Base-by-base conservation (phyloP, 306 rosid genomes). In the Notholithocarpus densiflorus region DNA sequence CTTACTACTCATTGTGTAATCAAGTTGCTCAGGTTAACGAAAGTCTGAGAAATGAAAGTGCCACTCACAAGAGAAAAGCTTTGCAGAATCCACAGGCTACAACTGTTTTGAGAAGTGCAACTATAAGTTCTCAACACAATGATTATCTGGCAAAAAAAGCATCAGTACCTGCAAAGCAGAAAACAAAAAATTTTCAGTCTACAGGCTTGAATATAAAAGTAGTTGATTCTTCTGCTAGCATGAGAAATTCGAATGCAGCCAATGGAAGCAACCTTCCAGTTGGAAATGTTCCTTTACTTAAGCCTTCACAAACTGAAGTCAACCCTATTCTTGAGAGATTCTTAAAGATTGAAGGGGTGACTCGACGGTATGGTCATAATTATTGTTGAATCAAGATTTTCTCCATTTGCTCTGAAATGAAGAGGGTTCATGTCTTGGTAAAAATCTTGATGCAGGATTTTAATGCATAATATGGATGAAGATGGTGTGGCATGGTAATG, bases 301-400 rank as follows among this genome's bases (percentile, higher is more conserved):
- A 75, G 69, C 52, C 78, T 43, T 59, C 74, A 72, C 75, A 48
- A 68, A 51, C 13, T 71, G 24, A 56, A 77, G 57, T 21, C 31
- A 45, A 51, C 27, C 3, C 48, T 64, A 23, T 77, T 71, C 5
- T 60, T 13, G 64, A 57, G 56, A 78, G 86, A 45, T 51, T 85
- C 0, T 40, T 51, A 54, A 85, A 72, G 64, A 76, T 85, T 81
- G 48, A 31, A 21, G 71, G 26, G 27, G 64, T 75, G 54, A 71
- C 84, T 51, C 76, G 57, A 59, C 76, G 88, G 88, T 82, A 79
- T 19, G 23, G 10, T 69, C 53, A 29, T 75, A 15, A 4, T 37
- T 80, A 27, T 12, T 48, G 13, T 48, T 48, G 45, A 11, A 37
- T 37, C 45, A 37, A 37, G 10, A 37, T 37, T 37, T 37, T 37